Conservation (phyloP, 2,329 filamentous ascomycete species). For the Raffaelea ambrosiae region DNA sequence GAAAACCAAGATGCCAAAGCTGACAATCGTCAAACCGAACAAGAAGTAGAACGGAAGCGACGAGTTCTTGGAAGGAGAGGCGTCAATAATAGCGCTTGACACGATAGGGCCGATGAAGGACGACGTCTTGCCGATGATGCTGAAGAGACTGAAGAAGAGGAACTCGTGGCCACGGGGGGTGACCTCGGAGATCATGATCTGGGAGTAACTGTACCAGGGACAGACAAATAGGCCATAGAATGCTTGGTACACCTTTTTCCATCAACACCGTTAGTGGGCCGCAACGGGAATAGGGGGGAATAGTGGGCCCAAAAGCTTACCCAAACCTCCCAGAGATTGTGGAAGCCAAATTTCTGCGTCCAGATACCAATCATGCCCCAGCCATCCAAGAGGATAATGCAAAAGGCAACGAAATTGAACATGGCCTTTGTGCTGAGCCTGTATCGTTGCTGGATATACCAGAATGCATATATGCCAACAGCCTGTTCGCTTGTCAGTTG, state of each 20-base stretch:
- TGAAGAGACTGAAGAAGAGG: constrained; percentile 16
- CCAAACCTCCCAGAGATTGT: constrained; percentile 14
- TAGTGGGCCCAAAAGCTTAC: background rate
- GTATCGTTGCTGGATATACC: constrained; percentile 13
- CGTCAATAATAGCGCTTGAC: constrained; percentile 15
- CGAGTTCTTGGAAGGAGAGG: constrained; percentile 1
- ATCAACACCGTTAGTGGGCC: background rate
- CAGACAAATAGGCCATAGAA: constrained; percentile 1
- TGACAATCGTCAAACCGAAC: constrained; percentile 1
- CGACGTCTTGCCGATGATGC: constrained; percentile 16
- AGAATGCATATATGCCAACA: background rate
- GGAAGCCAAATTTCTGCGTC: constrained; percentile 12
- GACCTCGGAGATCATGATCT: constrained; percentile 17
- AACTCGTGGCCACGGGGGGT: constrained; percentile 15
- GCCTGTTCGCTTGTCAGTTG: background rate
- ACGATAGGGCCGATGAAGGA: constrained; percentile 17
- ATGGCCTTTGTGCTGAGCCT: constrained; percentile 15
- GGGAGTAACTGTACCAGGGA: constrained; percentile 4
- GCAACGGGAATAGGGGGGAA: background rate
- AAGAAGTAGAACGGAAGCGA: constrained; percentile 3
- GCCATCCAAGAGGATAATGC: constrained; percentile 12
- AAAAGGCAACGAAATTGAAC: constrained; percentile 14
- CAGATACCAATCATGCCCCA: constrained; percentile 15
- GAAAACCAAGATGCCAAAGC: constrained; percentile 1
- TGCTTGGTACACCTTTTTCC: constrained; percentile 7